These are phyloP conservation scores for Mycena amicta DNA, from an alignment of 768 basidiomycete genomes.

Conservation along the genomic window DNA sequence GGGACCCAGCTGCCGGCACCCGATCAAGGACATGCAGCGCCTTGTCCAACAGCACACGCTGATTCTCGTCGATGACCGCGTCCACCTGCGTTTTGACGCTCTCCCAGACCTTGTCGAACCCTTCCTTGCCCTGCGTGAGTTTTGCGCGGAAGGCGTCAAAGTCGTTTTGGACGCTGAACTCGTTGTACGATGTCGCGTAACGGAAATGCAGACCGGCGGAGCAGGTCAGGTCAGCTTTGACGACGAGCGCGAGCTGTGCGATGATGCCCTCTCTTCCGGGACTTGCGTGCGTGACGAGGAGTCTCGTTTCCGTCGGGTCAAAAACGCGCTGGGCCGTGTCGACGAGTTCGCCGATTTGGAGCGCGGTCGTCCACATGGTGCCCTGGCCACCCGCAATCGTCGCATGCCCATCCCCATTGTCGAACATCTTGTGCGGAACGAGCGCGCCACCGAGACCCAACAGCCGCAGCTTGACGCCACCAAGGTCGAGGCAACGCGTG, in stretches of 20 bases:
- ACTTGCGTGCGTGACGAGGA: slow-evolving; percentile 90
- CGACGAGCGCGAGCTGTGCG: slow-evolving; percentile 82
- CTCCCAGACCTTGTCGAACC: slow-evolving; percentile 93
- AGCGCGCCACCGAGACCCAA: slow-evolving; percentile 97
- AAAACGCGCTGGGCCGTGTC: slow-evolving; percentile 95
- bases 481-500: slow-evolving; percentile 88
- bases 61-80: slow-evolving; percentile 86
- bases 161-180: slow-evolving; percentile 90
- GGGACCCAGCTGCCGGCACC: slow-evolving; percentile 64
- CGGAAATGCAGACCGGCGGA: slow-evolving; percentile 97
- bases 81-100: slow-evolving; percentile 91
- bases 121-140: slow-evolving; percentile 72
- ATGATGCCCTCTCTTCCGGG: slow-evolving; percentile 93
- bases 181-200: slow-evolving; percentile 94
- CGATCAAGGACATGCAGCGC: slow-evolving; percentile 83
- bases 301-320: slow-evolving; percentile 90
- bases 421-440: slow-evolving; percentile 92
- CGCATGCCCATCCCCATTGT: slow-evolving; percentile 89
- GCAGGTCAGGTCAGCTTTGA: slow-evolving; percentile 93
- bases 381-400: slow-evolving; percentile 99
- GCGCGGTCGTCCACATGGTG: slow-evolving; percentile 97
- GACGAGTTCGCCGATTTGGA: slow-evolving; percentile 97
- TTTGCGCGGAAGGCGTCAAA: slow-evolving; percentile 88
- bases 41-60: slow-evolving; percentile 86
- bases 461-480: slow-evolving; percentile 89